A percentile compares a stretch with the other conserved stretches of the same genome.
Evolutionary conservation across 2,329 filamentous ascomycete species (phyloP).

Genomic region (Aspergillus transmontanensis): DNA sequence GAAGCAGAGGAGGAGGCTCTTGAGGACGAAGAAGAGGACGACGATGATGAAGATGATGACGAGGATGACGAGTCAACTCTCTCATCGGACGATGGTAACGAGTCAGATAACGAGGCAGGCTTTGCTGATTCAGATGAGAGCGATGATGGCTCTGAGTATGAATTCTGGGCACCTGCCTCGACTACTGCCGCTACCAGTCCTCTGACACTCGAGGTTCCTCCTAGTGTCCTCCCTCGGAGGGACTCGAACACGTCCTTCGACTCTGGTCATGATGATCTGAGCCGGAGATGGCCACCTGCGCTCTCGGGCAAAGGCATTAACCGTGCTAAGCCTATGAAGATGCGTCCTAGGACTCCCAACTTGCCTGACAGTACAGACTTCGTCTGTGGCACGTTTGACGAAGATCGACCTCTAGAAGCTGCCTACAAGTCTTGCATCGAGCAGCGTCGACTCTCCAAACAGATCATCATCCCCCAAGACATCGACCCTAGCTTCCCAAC

Average conservation of each 20-base stretch:
- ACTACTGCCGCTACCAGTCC: conserved; percentile 55
- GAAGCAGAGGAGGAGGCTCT: conserved; percentile 90
- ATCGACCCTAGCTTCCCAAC: conserved; percentile 97
- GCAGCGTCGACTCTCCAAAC: conserved; percentile 77
- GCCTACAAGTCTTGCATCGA: conserved; percentile 86
- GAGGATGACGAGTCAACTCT: conserved; percentile 57
- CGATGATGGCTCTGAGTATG: conserved; percentile 64
- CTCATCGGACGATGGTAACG: conserved; percentile 66
- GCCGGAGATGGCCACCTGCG: conserved; percentile 33
- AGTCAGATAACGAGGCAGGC: conserved; percentile 76
- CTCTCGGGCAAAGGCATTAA: conserved; percentile 29
- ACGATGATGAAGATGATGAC: conserved; percentile 44
- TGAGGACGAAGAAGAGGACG: conserved; percentile 65
- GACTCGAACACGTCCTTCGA: conserved; percentile 58
- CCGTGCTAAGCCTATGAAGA: conserved; percentile 51
- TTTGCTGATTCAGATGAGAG: conserved; percentile 71
- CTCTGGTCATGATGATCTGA: conserved; percentile 43
- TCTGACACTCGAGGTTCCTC: conserved; percentile 54
- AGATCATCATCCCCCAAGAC: conserved; percentile 85
- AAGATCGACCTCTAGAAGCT: conserved; percentile 91
- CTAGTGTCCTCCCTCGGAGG: conserved; percentile 48
- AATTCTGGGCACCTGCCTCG: conserved; percentile 61
- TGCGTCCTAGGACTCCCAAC: conserved; percentile 73
- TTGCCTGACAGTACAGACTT: conserved; percentile 97
- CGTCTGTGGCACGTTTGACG: conserved; percentile 96